Evolutionary conservation across 345 rosid genomes (phyloP).

Genomic region (Melastoma malabathricum): DNA sequence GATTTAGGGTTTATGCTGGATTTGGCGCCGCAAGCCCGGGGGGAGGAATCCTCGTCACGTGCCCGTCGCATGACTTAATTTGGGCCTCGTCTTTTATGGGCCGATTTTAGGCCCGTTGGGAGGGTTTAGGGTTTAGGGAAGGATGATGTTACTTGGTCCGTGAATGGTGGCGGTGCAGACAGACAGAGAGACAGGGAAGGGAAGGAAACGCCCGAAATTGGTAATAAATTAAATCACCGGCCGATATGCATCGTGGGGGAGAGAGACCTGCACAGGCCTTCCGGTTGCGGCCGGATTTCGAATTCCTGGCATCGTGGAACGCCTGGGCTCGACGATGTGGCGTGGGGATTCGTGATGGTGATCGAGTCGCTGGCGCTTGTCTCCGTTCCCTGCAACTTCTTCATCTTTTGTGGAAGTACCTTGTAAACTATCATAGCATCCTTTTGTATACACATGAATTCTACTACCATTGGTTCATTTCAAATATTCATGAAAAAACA

Average conservation of each 20-base stretch:
- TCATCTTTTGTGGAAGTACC: slow-evolving; percentile 5
- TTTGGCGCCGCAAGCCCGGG: neutral
- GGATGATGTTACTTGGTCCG: too few relatives aligned
- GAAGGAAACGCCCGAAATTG: too few relatives aligned
- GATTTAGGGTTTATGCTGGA: slow-evolving; percentile 1
- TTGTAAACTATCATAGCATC: neutral
- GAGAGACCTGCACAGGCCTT: slow-evolving; percentile 7
- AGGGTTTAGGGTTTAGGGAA: too few relatives aligned
- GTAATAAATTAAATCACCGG: too few relatives aligned
- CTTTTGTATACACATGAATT: too few relatives aligned
- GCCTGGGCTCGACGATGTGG: slow-evolving; percentile 9
- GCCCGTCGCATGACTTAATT: neutral
- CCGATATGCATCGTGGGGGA: too few relatives aligned
- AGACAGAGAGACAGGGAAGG: too few relatives aligned
- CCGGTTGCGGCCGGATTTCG: slow-evolving; percentile 51
- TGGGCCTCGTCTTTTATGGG: too few relatives aligned
- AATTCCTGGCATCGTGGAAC: slow-evolving; percentile 13
- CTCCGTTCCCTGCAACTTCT: slow-evolving; percentile 4
- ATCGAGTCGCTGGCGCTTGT: slow-evolving; percentile 3
- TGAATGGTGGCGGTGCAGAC: too few relatives aligned
- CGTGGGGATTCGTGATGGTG: slow-evolving; percentile 1
- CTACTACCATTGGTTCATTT: neutral
- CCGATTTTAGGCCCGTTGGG: too few relatives aligned
- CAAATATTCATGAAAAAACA: too few relatives aligned
- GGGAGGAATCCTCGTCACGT: neutral